Base-by-base conservation (phyloP, 306 rosid genomes). In the Gastrolobium bilobum region DNA sequence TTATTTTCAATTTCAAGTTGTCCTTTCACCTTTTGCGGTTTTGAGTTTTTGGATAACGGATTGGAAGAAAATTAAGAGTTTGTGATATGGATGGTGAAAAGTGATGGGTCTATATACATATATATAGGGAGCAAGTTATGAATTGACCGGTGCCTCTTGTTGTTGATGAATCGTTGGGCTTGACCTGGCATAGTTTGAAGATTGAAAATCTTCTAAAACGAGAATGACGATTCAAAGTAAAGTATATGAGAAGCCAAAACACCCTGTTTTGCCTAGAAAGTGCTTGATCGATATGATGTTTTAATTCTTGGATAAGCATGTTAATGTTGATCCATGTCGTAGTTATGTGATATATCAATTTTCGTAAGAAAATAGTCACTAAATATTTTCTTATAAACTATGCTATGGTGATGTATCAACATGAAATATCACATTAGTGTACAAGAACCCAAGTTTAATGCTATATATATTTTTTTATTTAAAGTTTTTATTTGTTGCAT, bases 101-200 rank as follows among this genome's bases (percentile, higher is more conserved):
- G 48, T 20, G 26, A 20, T 20, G 26, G 26, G 26, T 20, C 26
- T 20, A 20, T 20, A 20, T 20, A 71, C 2, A 34, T 8, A 58
- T 47, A 29, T 47, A 31, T 47, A 47, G 38, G 38, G 4, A 44
- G 3, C 0, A 30, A 30, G 6, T 3, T 67, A 44, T 50, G 75
- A 13, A 68, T 68, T 68, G 59, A 68, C 74, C 74, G 31, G 40
- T 44, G 56, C 72, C 2, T 75, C 8, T 7, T 31, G 35, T 34
- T 47, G 59, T 54, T 62, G 5, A 50, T 7, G 53, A 61, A 48
- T 34, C 0, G 13, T 51, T 50, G 6, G 2, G 4, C 8, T 67
- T 78, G 59, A 68, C 81, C 14, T 6, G 1, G 57, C 3, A 47
- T 9, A 7, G 33, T 62, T 75, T 76, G 71, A 48, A 76, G 54